A percentile compares a stretch with the other conserved stretches of the same genome.
Evolutionary conservation across 495 filamentous ascomycete genomes (phyloP).

Genomic region (Penicillium angulare): DNA sequence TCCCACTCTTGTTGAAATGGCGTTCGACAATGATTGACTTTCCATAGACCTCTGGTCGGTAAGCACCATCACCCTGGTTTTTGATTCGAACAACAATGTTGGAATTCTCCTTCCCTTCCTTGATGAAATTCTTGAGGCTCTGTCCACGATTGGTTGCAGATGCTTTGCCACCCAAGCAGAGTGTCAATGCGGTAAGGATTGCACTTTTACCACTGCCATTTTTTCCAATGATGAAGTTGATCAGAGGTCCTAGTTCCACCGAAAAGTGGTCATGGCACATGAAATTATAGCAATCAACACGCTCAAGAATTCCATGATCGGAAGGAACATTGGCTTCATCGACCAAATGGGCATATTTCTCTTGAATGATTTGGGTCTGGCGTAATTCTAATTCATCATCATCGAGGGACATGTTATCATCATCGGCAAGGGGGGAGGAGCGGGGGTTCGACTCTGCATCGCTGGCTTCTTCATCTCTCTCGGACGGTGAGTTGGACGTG

Average conservation of each 20-base stretch:
- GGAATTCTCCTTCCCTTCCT: slow-evolving; percentile 71
- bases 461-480: slow-evolving; percentile 26
- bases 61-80: slow-evolving; percentile 81
- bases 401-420: slow-evolving; percentile 36
- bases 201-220: slow-evolving; percentile 99
- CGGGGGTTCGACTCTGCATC: slow-evolving; percentile 19
- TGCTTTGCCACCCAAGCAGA: slow-evolving; percentile 95
- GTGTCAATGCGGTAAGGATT: slow-evolving; percentile 87
- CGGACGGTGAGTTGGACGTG: slow-evolving; percentile 22
- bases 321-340: slow-evolving; percentile 68
- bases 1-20: slow-evolving; percentile 74
- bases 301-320: slow-evolving; percentile 81
- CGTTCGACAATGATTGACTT: slow-evolving; percentile 87
- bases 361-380: slow-evolving; percentile 68
- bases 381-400: slow-evolving; percentile 58
- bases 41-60: slow-evolving; percentile 79
- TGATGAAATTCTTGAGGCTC: slow-evolving; percentile 88
- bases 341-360: slow-evolving; percentile 51
- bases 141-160: slow-evolving; percentile 92
- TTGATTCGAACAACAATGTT: slow-evolving; percentile 79
- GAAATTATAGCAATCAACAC: slow-evolving; percentile 83
- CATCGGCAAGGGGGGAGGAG: slow-evolving; percentile 31
- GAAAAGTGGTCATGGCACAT: slow-evolving; percentile 88
- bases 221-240: slow-evolving; percentile 96
- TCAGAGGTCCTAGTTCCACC: slow-evolving; percentile 81